A percentile compares a stretch with the other conserved stretches of the same genome.
phyloP scores from a whole-genome alignment of 2,329 filamentous ascomycete species.

The Sordariomycetes sp. region DNA sequence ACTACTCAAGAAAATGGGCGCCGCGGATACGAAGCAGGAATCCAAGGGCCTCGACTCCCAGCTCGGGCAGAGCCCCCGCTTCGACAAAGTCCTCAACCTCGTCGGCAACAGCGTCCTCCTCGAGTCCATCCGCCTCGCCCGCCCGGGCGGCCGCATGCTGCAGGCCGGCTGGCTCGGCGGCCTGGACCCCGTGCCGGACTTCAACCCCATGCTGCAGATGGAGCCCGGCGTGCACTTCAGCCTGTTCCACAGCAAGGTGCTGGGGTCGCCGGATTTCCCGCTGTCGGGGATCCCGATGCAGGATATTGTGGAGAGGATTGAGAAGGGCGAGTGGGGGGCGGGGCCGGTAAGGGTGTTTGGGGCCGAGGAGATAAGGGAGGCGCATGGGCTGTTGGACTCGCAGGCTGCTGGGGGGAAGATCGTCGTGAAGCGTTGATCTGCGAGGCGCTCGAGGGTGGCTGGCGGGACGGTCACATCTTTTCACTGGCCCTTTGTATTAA shows the following conservation, averaged over 20 bases:
- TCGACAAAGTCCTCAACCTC: constrained; percentile 26
- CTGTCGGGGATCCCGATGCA: constrained; percentile 24
- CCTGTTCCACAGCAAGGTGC: constrained; percentile 27
- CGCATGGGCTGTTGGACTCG: constrained; percentile 12
- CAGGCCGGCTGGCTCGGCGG: constrained; percentile 29
- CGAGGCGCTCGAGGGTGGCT: too few species aligned
- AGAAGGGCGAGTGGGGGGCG: constrained; percentile 20
- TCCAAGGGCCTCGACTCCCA: constrained; percentile 9
- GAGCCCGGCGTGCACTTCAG: constrained; percentile 31
- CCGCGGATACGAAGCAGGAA: constrained; percentile 15
- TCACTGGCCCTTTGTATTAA: too few species aligned
- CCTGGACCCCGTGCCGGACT: constrained; percentile 22
- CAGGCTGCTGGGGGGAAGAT: too few species aligned
- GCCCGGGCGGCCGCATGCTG: constrained; percentile 19
- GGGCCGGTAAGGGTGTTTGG: constrained; percentile 20
- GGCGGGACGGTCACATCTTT: too few species aligned
- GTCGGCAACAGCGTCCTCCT: constrained; percentile 25
- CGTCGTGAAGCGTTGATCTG: too few species aligned
- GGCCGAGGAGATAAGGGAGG: constrained; percentile 19
- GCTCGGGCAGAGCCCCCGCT: constrained; percentile 11
- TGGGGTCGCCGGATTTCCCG: constrained; percentile 23
- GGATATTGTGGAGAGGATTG: constrained; percentile 24
- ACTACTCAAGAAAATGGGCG: constrained; percentile 17
- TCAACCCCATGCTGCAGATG: constrained; percentile 33
- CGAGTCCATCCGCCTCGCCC: constrained; percentile 18